Evolutionary conservation across 2,329 filamentous ascomycete species (phyloP).

Genomic region (Clonostachys chloroleuca): DNA sequence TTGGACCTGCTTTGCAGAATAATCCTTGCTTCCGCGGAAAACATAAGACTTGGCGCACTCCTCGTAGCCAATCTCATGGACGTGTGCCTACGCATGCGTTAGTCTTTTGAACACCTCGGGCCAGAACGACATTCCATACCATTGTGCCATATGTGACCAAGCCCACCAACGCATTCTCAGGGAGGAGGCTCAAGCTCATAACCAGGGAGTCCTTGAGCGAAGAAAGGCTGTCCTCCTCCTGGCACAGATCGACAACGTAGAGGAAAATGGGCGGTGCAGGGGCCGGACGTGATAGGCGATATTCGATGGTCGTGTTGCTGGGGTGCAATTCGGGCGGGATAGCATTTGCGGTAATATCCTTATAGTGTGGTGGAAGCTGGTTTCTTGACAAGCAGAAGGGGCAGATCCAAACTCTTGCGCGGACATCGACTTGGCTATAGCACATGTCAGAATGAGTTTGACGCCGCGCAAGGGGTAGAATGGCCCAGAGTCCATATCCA

Average conservation of each 20-base stretch:
- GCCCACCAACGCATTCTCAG: conserved; percentile 77
- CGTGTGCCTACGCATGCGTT: conserved; percentile 62
- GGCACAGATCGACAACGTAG: conserved; percentile 84
- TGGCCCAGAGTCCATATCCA: background rate
- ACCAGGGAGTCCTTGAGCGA: conserved; percentile 83
- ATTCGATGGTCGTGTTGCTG: conserved; percentile 85
- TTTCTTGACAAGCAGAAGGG: conserved; percentile 85
- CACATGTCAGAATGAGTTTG: background rate
- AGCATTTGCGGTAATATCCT: conserved; percentile 79
- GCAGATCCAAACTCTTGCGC: conserved; percentile 82
- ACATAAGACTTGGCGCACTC: conserved; percentile 99
- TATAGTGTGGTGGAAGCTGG: conserved; percentile 79
- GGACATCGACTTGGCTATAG: conserved; percentile 73
- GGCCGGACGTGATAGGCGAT: conserved; percentile 75
- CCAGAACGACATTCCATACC: conserved; percentile 42
- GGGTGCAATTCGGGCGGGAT: conserved; percentile 82
- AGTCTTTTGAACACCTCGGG: background rate
- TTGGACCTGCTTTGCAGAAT: conserved; percentile 97
- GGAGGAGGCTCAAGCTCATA: conserved; percentile 78
- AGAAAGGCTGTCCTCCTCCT: conserved; percentile 80
- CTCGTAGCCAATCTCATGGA: conserved; percentile 96
- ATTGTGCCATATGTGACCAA: conserved; percentile 90
- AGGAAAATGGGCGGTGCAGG: conserved; percentile 83
- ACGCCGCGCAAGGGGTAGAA: background rate
- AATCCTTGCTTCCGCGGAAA: conserved; percentile 96